Conservation (phyloP, 1,284 basidiomycete species). For the Phlebopus sp. region DNA sequence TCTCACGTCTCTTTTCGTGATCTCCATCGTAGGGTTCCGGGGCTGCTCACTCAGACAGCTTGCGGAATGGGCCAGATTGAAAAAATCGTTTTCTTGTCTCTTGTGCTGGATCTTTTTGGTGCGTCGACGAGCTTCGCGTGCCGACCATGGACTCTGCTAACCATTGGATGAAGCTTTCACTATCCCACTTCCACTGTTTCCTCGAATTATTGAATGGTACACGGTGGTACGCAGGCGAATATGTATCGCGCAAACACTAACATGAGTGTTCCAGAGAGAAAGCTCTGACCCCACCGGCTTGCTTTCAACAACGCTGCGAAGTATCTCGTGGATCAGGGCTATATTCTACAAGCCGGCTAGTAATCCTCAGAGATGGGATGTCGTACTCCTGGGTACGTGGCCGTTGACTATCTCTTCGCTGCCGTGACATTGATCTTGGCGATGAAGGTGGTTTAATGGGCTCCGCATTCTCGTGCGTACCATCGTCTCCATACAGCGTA, state of each 20-base stretch:
- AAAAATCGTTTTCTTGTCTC: conserved; percentile 76
- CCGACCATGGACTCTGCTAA: conserved; percentile 8
- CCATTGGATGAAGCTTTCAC: conserved; percentile 66
- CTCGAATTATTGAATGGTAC: conserved; percentile 88
- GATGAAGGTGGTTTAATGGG: conserved; percentile 78
- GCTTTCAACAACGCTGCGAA: conserved; percentile 62
- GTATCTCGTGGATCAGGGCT: conserved; percentile 62
- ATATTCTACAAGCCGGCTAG: conserved; percentile 56
- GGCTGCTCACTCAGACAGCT: not conserved
- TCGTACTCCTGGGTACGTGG: conserved; percentile 70
- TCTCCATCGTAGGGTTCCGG: not conserved
- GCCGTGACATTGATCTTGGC: conserved; percentile 14
- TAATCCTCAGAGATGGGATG: conserved; percentile 73
- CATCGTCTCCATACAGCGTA: not conserved
- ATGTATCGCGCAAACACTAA: not conserved
- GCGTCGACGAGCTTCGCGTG: not conserved
- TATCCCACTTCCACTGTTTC: conserved; percentile 91
- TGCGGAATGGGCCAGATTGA: conserved; percentile 62
- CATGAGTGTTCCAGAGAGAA: conserved; percentile 53
- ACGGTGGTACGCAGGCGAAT: conserved; percentile 49
- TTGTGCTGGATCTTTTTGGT: conserved; percentile 85
- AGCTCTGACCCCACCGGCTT: conserved; percentile 66
- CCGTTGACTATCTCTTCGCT: not conserved
- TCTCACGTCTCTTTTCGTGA: too few species aligned
- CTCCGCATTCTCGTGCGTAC: conserved; percentile 80